Evolutionary conservation across 371 early-diverging fungal genomes (phyloP).

Genomic region (Syncephalis fuscata): DNA sequence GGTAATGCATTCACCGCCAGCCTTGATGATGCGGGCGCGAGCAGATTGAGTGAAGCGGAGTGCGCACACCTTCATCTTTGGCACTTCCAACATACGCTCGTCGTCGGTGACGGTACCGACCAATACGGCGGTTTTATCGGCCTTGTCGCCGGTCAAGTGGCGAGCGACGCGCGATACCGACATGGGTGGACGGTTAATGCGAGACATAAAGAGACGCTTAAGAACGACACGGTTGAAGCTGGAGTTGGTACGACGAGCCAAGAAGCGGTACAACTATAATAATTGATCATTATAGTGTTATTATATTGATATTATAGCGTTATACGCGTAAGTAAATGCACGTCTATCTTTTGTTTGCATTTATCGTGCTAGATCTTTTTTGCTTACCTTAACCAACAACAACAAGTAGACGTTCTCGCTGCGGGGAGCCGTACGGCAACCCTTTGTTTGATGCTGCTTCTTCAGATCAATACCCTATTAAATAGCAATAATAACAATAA

Average conservation of each 20-base stretch:
- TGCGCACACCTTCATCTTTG: constrained; percentile 91
- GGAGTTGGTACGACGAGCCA: constrained; percentile 95
- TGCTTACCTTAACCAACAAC: constrained; percentile 88
- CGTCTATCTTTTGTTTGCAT: background rate
- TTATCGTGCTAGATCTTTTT: too few species aligned
- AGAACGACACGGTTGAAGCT: constrained; percentile 96
- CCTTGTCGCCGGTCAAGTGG: constrained; percentile 41
- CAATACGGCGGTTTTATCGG: constrained; percentile 76
- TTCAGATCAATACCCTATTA: constrained; percentile 90
- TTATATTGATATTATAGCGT: background rate
- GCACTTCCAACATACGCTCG: constrained; percentile 78
- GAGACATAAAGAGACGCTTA: constrained; percentile 96
- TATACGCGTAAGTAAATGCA: background rate
- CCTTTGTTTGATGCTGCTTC: constrained; percentile 91
- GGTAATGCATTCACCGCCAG: constrained; percentile 96
- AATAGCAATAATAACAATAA: background rate
- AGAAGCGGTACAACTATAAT: constrained; percentile 86
- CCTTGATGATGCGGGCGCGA: constrained; percentile 92
- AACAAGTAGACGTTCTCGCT: constrained; percentile 88
- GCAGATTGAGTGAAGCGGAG: constrained; percentile 90
- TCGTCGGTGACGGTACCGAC: constrained; percentile 97
- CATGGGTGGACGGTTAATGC: constrained; percentile 90
- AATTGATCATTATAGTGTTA: background rate
- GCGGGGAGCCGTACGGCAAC: constrained; percentile 70
- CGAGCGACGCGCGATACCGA: constrained; percentile 77